phyloP scores from a whole-genome alignment of 768 basidiomycete genomes.

The Russula earlei region DNA sequence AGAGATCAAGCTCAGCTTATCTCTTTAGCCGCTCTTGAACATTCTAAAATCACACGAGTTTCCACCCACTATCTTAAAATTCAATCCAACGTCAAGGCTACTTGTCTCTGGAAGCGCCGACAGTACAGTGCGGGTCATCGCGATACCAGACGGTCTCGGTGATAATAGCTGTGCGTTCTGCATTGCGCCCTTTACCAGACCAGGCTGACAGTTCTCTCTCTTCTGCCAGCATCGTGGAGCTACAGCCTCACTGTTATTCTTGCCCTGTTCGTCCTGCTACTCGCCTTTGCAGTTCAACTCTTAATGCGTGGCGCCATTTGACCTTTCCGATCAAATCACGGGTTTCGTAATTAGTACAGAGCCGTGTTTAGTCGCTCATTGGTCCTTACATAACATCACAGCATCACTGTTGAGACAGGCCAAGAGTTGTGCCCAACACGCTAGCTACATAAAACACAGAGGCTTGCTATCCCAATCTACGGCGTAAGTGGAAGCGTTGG shows the following conservation, averaged over 20 bases:
- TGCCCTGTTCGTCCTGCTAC: conserved; percentile 34
- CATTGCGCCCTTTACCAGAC: background rate
- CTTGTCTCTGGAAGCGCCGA: conserved; percentile 89
- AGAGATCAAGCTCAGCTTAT: background rate
- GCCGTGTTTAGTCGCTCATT: background rate
- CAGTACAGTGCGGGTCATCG: conserved; percentile 71
- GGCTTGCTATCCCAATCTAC: no score
- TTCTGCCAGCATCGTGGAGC: conserved; percentile 26
- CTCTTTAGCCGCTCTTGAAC: conserved; percentile 62
- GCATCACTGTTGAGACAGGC: background rate
- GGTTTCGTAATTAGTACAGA: background rate
- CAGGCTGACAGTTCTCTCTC: background rate
- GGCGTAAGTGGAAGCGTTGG: no score
- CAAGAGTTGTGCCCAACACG: background rate
- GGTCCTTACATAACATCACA: background rate
- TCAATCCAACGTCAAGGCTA: conserved; percentile 74
- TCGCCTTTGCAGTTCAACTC: conserved; percentile 35
- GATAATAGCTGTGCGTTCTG: conserved; percentile 22
- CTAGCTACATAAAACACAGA: background rate
- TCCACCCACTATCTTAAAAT: conserved; percentile 80
- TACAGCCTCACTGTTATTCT: conserved; percentile 33
- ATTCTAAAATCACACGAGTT: conserved; percentile 95
- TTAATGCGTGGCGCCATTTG: conserved; percentile 17
- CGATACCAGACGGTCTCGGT: conserved; percentile 50
- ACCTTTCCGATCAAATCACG: background rate